phyloP scores from a whole-genome alignment of 495 filamentous ascomycete species.

The Aspergillus sclerotioniger region DNA sequence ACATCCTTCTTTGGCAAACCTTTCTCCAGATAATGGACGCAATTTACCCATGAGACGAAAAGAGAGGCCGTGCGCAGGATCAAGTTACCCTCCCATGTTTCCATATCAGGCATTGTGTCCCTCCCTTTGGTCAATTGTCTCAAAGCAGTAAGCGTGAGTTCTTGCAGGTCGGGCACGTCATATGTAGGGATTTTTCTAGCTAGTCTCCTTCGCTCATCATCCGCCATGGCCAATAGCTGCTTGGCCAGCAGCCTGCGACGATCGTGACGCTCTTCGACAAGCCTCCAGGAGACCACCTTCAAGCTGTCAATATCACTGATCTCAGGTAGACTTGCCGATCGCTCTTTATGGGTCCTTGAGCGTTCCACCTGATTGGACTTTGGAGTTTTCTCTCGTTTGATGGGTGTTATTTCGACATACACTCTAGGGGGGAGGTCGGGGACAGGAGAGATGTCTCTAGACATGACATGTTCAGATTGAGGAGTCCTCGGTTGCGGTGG shows the following conservation, averaged over 20 bases:
- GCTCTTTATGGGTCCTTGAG: too few relatives aligned
- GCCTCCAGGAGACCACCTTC: slow-evolving; percentile 14
- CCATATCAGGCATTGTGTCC: slow-evolving; percentile 12
- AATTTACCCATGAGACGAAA: slow-evolving; percentile 42
- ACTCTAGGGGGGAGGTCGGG: slow-evolving; percentile 13
- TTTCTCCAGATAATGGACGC: slow-evolving; percentile 16
- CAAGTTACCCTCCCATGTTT: slow-evolving; percentile 9
- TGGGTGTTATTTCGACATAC: background rate
- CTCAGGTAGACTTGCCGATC: slow-evolving; percentile 20
- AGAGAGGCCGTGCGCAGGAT: slow-evolving; percentile 35
- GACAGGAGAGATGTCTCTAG: slow-evolving; percentile 16
- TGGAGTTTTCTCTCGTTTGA: background rate
- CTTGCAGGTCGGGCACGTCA: background rate
- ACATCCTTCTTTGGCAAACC: slow-evolving; percentile 24
- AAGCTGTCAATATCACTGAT: slow-evolving; percentile 28
- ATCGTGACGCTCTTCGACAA: slow-evolving; percentile 31
- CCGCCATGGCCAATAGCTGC: slow-evolving; percentile 17
- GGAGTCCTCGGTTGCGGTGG: slow-evolving; percentile 13
- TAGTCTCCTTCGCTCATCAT: slow-evolving; percentile 17
- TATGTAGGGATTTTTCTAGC: slow-evolving; percentile 15
- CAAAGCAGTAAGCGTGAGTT: slow-evolving; percentile 11
- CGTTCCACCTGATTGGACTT: background rate
- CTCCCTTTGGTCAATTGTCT: slow-evolving; percentile 11
- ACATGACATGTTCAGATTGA: slow-evolving; percentile 4
- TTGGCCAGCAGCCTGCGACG: slow-evolving; percentile 34